Base-by-base conservation (phyloP, 768 basidiomycete species). In the Tricholoma hemisulphureum region DNA sequence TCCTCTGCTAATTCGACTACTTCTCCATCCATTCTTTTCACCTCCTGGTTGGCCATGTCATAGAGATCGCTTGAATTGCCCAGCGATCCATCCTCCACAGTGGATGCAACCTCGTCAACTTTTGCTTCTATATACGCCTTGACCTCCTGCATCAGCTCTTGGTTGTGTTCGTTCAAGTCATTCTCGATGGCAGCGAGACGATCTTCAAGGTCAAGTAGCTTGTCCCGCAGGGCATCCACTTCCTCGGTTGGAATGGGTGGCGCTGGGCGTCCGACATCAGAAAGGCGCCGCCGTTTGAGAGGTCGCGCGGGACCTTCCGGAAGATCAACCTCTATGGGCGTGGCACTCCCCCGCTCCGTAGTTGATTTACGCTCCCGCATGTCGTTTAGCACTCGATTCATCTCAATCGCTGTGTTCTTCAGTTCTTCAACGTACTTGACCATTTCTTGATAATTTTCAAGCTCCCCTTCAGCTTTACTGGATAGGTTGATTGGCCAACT, bases 201-300 rank as follows among this genome's bases (percentile, higher is more conserved):
- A 2, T 35, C 49, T 54, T 70, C 65, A 14, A 69, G 51, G 13
- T 39, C 53, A 2, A 43, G n/a, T 18, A 68, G 20, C 20, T 61
- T 64, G 13, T 69, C 68, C 13, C 37, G 58, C 3, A 66, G 49
- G 7, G 59, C 55, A 46, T 65, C 61, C n/a, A 62, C 21, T 5
- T 67, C 64, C 2, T 58, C 58, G 1, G 39, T 41, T 18, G 51
- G 55, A 13, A 59, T 57, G 13, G 51, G 41, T 48, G 37, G 20
- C 7, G 48, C 39, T 23, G 51, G 28, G 24, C 56, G 41, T 4
- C 46, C 61, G 24, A 43, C 26, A 14, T 63, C 58, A 9, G 63
- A 64, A 13, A 65, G n/a, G 39, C 72, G 72, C 7, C 72, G 69
- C 9, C 71, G 68, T 50, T 74, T 73, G 32, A 65, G 56, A 6